Conservation (phyloP, 352 stramenopile genomes). For the Globisporangium paddicum region DNA sequence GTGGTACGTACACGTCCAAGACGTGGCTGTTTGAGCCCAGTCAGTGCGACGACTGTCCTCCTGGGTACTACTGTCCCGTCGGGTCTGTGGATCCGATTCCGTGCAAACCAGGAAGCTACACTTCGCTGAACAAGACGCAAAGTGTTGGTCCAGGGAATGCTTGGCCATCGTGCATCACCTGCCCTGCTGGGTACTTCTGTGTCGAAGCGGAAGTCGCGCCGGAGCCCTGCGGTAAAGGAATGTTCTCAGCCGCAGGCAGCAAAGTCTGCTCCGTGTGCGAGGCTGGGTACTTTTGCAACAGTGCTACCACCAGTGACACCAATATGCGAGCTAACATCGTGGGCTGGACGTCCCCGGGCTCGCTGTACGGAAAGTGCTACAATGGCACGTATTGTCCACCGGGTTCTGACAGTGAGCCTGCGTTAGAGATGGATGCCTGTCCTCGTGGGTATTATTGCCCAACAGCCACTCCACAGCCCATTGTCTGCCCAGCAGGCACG, state of each 20-base stretch:
- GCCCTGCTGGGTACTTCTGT: conserved; percentile 83
- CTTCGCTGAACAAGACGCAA: conserved; percentile 66
- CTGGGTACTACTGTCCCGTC: conserved; percentile 67
- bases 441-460: conserved; percentile 82
- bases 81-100: conserved; percentile 55
- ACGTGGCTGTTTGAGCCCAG: conserved; percentile 70
- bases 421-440: conserved; percentile 64
- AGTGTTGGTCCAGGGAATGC: conserved; percentile 43
- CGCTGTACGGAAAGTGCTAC: conserved; percentile 77
- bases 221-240: conserved; percentile 65
- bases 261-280: conserved; percentile 57
- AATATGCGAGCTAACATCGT: conserved; percentile 56
- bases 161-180: conserved; percentile 67
- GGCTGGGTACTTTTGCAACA: conserved; percentile 80
- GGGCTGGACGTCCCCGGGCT: conserved; percentile 51
- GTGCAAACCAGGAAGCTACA: conserved; percentile 76
- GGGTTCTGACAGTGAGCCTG: conserved; percentile 66
- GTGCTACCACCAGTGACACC: conserved; percentile 48
- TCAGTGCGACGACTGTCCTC: conserved; percentile 77
- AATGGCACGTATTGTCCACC: conserved; percentile 83
- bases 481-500: conserved; percentile 80
- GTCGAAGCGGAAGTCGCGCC: conserved; percentile 51
- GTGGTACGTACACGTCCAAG: conserved; percentile 73
- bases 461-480: conserved; percentile 46
- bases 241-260: conserved; percentile 43